These are phyloP conservation scores for Apiospora pterosperma DNA, from an alignment of 2,329 filamentous ascomycete genomes.

Conservation along the genomic window DNA sequence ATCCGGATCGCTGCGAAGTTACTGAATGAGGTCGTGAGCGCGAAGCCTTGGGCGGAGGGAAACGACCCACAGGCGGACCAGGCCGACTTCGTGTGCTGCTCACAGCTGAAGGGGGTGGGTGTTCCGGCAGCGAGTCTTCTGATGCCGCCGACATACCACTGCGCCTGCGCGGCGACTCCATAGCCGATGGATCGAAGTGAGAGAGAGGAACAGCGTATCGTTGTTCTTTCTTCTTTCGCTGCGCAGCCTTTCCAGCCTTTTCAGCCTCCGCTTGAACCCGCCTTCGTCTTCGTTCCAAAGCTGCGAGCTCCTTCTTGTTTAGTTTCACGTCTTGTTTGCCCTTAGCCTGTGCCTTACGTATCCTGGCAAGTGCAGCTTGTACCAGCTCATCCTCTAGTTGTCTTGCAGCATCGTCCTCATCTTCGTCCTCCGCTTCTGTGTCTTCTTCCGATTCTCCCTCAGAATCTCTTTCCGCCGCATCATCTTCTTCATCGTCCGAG, in stretches of 20 bases:
- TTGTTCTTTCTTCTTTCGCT: constrained; percentile 43
- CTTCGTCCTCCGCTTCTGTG: constrained; percentile 51
- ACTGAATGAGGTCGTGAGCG: constrained; percentile 40
- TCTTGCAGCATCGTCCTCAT: constrained; percentile 39
- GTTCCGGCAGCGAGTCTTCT: constrained; percentile 34
- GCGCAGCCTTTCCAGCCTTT: constrained; percentile 29
- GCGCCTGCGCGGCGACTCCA: constrained; percentile 30
- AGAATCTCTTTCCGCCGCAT: constrained; percentile 46
- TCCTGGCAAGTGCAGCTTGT: constrained; percentile 74
- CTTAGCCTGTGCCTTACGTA: constrained; percentile 71
- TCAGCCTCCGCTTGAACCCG: constrained; percentile 51
- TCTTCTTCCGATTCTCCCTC: constrained; percentile 46
- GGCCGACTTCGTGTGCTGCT: constrained; percentile 31
- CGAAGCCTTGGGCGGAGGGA: constrained; percentile 41
- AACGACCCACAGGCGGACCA: constrained; percentile 48
- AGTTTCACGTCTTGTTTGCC: constrained; percentile 79
- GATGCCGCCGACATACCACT: constrained; percentile 21
- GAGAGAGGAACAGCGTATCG: constrained; percentile 52
- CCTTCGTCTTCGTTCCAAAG: constrained; percentile 66
- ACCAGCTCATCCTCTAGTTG: constrained; percentile 49
- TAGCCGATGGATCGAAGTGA: constrained; percentile 39
- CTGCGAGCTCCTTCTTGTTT: constrained; percentile 74
- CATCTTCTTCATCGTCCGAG: constrained; percentile 46
- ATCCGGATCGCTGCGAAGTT: constrained; percentile 33
- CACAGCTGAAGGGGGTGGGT: constrained; percentile 35